Evolutionary conservation across 2,329 filamentous ascomycete species (phyloP).

Genomic region (Emmonsiellopsis sp.): DNA sequence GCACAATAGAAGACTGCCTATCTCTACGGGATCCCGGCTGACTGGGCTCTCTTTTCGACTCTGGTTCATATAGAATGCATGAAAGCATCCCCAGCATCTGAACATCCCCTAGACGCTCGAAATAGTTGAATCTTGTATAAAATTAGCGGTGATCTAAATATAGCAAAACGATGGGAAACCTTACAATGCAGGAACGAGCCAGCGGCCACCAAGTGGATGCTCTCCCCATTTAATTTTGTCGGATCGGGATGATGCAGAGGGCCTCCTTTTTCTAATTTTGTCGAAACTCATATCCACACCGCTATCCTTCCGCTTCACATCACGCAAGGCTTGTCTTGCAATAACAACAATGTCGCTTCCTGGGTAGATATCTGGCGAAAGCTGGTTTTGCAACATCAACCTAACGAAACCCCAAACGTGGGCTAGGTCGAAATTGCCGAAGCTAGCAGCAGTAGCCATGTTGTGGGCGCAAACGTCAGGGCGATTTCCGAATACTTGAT

Average conservation of each 20-base stretch:
- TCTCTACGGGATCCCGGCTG: slow-evolving; percentile 22
- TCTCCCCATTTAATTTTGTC: slow-evolving; percentile 48
- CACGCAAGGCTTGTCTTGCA: slow-evolving; percentile 52
- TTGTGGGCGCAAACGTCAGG: slow-evolving; percentile 79
- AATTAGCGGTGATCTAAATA: neutral
- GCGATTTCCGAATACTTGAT: slow-evolving; percentile 74
- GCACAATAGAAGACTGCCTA: slow-evolving; percentile 24
- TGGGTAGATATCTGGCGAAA: slow-evolving; percentile 57
- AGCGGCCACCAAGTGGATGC: slow-evolving; percentile 46
- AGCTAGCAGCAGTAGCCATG: slow-evolving; percentile 62
- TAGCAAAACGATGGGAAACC: neutral
- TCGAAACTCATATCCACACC: slow-evolving; percentile 25
- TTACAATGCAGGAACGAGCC: slow-evolving; percentile 46
- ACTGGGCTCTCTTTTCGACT: slow-evolving; percentile 27
- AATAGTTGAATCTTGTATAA: slow-evolving; percentile 42
- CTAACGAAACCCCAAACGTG: slow-evolving; percentile 77
- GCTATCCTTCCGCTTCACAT: slow-evolving; percentile 30
- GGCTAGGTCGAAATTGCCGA: slow-evolving; percentile 62
- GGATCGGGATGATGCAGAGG: slow-evolving; percentile 27
- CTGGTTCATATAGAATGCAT: slow-evolving; percentile 47
- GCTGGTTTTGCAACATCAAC: slow-evolving; percentile 66
- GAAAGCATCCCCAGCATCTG: slow-evolving; percentile 60
- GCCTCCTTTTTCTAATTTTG: slow-evolving; percentile 23
- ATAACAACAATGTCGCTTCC: slow-evolving; percentile 59
- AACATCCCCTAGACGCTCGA: slow-evolving; percentile 51